Evolutionary conservation across 2,329 filamentous ascomycete genomes (phyloP), one percentile per base, ranked within the genome.

Genomic region (Botrytis fabae): DNA sequence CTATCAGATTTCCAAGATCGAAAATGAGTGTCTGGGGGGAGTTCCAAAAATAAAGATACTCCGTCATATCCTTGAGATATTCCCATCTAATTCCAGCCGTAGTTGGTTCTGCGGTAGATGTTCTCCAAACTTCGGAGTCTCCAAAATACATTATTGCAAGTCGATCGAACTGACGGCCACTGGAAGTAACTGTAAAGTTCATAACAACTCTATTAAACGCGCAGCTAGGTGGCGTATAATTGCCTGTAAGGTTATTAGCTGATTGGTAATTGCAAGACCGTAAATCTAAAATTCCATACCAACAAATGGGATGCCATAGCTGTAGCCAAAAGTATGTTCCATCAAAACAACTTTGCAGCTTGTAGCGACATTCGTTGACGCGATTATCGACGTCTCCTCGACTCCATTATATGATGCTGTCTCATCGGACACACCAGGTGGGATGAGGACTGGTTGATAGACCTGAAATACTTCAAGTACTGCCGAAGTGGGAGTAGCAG

Each of bases 111-210:
- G 93, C 92, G 1, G 93, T 97, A 8, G 92, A 94, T 2, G 93
- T 95, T 38, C 93, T 86, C 85, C 92, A 96, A n/a, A 97, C 86
- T 80, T 97, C 93, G 16, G 88, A 89, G 80, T 95, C 92, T 59
- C 89, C 89, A 54, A 96, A 85, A 78, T 91, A 96, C 86, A 96
- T 90, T 46, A 91, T 81, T 6, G 89, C 93, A 14, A 95, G 85
- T 57, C 93, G 87, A 80, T 97, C 93, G 81, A 88, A 95, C 78
- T 97, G 93, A 4, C 88, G 86, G 1, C 93, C 93, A 75, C 85
- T 84, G 16, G 91, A 92, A 0, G 88, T 88, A 22, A 92, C 90
- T 0, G 92, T 95, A 76, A 96, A 87, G 79, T 94, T 94, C 81
- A 96, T 89, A 38, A 89, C 86, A 25, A 95, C 91, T 48, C 89